These are phyloP conservation scores for Lachnellula hyalina DNA, from an alignment of 2,329 filamentous ascomycete genomes.

Conservation along the genomic window DNA sequence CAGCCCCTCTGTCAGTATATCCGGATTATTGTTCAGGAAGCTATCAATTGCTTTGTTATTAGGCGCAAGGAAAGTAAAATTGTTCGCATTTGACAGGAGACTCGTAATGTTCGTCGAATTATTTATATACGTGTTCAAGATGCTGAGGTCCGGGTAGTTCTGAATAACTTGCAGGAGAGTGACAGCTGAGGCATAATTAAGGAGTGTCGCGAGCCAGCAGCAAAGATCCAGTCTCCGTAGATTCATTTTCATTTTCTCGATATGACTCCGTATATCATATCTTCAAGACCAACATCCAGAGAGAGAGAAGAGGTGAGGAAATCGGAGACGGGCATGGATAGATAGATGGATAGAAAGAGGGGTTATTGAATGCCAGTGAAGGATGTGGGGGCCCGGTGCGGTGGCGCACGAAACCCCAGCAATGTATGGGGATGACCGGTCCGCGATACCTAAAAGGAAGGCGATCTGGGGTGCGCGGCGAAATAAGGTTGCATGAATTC, in stretches of 20 bases:
- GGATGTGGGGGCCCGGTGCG: background rate
- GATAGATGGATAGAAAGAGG: no score
- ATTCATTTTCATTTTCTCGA: background rate
- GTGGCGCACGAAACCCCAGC: background rate
- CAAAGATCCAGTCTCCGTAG: background rate
- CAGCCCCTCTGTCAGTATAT: constrained; percentile 7
- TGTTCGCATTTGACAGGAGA: constrained; percentile 10
- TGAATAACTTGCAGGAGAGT: constrained; percentile 13
- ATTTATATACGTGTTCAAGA: constrained; percentile 11
- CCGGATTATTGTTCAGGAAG: constrained; percentile 5
- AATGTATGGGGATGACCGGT: background rate
- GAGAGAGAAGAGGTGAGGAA: no score
- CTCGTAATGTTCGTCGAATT: constrained; percentile 5
- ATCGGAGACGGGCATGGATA: no score
- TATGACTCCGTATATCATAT: no score
- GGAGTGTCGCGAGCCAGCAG: constrained; percentile 1
- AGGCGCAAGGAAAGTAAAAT: constrained; percentile 18
- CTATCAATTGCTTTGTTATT: constrained; percentile 14
- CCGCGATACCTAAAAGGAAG: background rate
- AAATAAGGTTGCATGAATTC: background rate
- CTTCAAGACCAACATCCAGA: no score
- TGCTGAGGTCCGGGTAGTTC: constrained; percentile 14
- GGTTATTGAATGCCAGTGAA: background rate
- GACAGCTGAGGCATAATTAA: constrained; percentile 5
- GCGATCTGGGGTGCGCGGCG: background rate